Evolutionary conservation across 768 basidiomycete genomes (phyloP).

Genomic region (Mycena haematopus): DNA sequence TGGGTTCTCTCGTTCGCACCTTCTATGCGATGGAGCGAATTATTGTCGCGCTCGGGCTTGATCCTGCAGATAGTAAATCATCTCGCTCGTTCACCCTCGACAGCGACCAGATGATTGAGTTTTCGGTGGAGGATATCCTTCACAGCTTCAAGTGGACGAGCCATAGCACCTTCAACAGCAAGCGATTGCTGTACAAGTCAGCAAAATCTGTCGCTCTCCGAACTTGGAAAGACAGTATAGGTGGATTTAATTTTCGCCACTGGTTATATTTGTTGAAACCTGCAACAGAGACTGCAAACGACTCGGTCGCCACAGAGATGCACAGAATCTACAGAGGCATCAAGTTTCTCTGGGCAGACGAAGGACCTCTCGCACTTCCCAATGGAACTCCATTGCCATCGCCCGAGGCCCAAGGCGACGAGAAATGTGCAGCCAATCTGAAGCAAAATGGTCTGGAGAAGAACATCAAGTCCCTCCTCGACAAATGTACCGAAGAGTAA

Average conservation of each 20-base stretch:
- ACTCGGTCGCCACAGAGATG: too few relatives aligned
- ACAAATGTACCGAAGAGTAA: neutral
- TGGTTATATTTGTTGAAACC: neutral
- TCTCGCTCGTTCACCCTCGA: too few relatives aligned
- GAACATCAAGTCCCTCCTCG: neutral
- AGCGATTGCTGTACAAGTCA: neutral
- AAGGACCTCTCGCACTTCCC: neutral
- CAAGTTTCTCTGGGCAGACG: neutral
- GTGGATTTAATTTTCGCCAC: neutral
- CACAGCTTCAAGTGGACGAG: neutral
- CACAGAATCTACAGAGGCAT: neutral
- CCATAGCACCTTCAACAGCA: neutral
- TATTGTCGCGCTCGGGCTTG: neutral
- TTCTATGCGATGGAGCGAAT: neutral
- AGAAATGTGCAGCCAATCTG: neutral
- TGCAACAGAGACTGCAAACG: neutral
- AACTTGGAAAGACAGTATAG: neutral
- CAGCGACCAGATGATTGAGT: too few relatives aligned
- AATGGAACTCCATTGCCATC: neutral
- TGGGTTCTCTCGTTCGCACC: neutral
- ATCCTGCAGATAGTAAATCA: neutral
- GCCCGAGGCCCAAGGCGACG: neutral
- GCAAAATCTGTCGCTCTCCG: neutral
- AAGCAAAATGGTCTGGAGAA: neutral
- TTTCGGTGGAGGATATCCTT: neutral